Percentiles rank a stretch among this genome's conserved stretches.
phyloP scores from a whole-genome alignment of 2,329 filamentous ascomycete species.

The Nannizziopsis arthrosporioides region DNA sequence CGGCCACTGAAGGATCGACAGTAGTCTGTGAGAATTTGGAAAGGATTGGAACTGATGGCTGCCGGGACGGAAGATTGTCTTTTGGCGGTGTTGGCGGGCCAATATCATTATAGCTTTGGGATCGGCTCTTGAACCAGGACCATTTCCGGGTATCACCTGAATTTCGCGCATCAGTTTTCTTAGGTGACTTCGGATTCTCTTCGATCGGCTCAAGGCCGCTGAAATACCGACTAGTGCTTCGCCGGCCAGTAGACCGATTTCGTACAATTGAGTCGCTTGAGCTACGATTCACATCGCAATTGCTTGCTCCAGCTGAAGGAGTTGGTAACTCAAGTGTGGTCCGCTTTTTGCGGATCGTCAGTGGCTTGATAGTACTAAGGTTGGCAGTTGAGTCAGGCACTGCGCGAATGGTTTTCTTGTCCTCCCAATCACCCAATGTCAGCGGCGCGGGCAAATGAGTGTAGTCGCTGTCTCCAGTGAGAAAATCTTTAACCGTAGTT shows the following conservation, averaged over 20 bases:
- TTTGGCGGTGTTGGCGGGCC: slow-evolving; percentile 16
- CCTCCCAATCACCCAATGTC: slow-evolving; percentile 15
- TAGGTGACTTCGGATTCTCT: slow-evolving; percentile 30
- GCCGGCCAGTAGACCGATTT: slow-evolving; percentile 4
- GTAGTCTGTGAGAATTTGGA: slow-evolving; percentile 8
- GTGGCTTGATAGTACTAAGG: slow-evolving; percentile 38
- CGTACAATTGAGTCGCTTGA: not conserved
- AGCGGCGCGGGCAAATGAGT: slow-evolving; percentile 12
- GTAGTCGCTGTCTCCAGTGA: slow-evolving; percentile 2
- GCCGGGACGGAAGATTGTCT: slow-evolving; percentile 15
- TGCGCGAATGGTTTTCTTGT: slow-evolving; percentile 44
- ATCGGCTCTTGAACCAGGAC: slow-evolving; percentile 36
- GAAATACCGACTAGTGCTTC: slow-evolving; percentile 17
- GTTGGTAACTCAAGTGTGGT: slow-evolving; percentile 11
- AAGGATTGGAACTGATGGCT: slow-evolving; percentile 20
- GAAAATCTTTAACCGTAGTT: slow-evolving; percentile 2
- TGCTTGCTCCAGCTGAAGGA: slow-evolving; percentile 1
- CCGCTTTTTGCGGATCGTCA: slow-evolving; percentile 44
- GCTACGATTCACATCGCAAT: not conserved
- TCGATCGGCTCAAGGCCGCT: slow-evolving; percentile 34
- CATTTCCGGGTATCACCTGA: slow-evolving; percentile 32
- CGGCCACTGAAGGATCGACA: not conserved
- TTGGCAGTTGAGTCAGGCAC: slow-evolving; percentile 43
- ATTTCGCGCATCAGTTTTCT: slow-evolving; percentile 16
- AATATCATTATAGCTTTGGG: slow-evolving; percentile 21